Evolutionary conservation across 2,329 filamentous ascomycete species (phyloP).

Genomic region (Sarocladium strictum): DNA sequence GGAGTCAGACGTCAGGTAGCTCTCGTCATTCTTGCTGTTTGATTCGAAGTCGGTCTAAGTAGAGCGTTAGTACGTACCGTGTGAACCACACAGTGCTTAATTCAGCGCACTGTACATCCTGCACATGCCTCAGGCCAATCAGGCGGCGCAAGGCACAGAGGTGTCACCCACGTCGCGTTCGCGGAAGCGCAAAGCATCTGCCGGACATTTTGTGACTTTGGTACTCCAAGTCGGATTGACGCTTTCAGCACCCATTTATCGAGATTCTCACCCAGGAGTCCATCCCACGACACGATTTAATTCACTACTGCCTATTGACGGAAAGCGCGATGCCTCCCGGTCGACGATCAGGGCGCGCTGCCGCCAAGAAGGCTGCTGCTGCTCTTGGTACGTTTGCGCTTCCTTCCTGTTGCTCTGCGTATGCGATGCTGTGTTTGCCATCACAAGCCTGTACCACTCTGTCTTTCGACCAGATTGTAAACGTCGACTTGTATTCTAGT

Average conservation of each 20-base stretch:
- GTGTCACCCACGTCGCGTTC: slow-evolving; percentile 9
- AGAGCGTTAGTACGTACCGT: not conserved
- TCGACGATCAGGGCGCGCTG: slow-evolving; percentile 46
- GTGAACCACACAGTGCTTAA: not conserved
- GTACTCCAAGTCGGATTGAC: not conserved
- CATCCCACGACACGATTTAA: not conserved
- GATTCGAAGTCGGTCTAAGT: too few relatives aligned
- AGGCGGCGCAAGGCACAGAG: not conserved
- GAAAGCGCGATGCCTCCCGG: slow-evolving; percentile 21
- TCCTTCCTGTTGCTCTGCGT: not conserved
- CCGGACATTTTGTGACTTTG: not conserved
- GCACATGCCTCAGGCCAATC: slow-evolving; percentile 6
- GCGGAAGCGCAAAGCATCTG: slow-evolving; percentile 4
- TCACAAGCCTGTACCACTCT: not conserved
- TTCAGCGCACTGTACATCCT: slow-evolving; percentile 3
- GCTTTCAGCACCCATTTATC: not conserved
- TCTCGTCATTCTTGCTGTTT: too few relatives aligned
- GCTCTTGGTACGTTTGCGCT: slow-evolving; percentile 39
- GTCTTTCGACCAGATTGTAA: not conserved
- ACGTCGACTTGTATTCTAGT: not conserved
- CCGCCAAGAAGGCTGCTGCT: slow-evolving; percentile 46
- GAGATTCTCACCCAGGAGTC: not conserved
- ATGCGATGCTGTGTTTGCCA: not conserved
- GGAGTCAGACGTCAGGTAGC: too few relatives aligned
- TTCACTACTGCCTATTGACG: not conserved